phyloP scores from a whole-genome alignment of 1,284 basidiomycete species.

The Cryptococcus floricola region DNA sequence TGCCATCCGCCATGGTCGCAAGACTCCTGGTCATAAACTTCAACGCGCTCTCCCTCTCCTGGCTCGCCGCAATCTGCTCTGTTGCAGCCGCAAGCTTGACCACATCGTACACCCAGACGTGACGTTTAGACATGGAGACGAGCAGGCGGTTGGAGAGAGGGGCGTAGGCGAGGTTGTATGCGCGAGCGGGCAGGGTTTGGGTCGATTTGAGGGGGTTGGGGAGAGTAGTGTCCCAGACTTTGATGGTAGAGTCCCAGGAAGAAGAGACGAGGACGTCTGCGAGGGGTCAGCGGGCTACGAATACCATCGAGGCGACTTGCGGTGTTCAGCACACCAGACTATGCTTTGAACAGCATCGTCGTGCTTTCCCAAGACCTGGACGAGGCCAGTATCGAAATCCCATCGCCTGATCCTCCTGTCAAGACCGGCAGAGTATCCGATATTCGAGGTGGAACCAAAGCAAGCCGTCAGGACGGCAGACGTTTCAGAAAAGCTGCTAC shows the following conservation, averaged over 20 bases:
- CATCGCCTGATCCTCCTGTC: slow-evolving; percentile 54
- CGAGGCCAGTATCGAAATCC: slow-evolving; percentile 50
- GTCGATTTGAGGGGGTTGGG: slow-evolving; percentile 58
- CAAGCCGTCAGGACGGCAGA: slow-evolving; percentile 46
- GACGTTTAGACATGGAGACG: slow-evolving; percentile 81
- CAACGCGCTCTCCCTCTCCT: slow-evolving; percentile 82
- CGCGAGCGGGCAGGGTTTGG: slow-evolving; percentile 70
- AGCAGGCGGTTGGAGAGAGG: slow-evolving; percentile 59
- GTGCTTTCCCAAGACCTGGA: slow-evolving; percentile 50
- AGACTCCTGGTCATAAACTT: slow-evolving; percentile 92
- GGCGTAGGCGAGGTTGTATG: slow-evolving; percentile 65
- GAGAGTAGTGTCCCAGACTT: slow-evolving; percentile 72
- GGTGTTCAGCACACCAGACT: slow-evolving; percentile 48
- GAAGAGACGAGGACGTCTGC: slow-evolving; percentile 72
- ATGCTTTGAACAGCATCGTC: slow-evolving; percentile 49
- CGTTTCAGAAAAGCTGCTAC: slow-evolving; percentile 36
- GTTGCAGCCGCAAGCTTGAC: slow-evolving; percentile 57
- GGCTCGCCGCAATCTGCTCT: slow-evolving; percentile 50
- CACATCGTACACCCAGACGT: slow-evolving; percentile 82
- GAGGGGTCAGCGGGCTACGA: background rate
- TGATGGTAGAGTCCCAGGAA: slow-evolving; percentile 84
- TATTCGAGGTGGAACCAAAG: slow-evolving; percentile 45
- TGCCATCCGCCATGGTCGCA: slow-evolving; percentile 85
- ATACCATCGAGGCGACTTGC: slow-evolving; percentile 24
- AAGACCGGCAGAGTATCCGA: slow-evolving; percentile 50